Conservation (phyloP, 768 basidiomycete species). For the Lactarius sanguifluus region DNA sequence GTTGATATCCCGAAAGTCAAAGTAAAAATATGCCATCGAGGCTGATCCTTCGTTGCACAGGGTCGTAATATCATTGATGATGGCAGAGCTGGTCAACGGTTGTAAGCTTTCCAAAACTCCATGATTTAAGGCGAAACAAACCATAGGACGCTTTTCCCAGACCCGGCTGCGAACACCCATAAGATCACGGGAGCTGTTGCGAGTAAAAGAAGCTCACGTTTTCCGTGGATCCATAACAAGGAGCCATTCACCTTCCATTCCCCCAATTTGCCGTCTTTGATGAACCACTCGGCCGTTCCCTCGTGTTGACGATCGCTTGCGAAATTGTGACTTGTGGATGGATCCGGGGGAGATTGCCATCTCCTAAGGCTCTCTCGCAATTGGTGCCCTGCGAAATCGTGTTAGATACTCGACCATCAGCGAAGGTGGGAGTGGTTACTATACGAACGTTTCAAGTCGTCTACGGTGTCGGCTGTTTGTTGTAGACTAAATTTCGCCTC, state of each 20-base stretch:
- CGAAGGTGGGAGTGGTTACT: neutral
- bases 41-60: neutral
- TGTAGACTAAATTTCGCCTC: neutral
- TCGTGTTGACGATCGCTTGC: neutral
- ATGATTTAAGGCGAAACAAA: neutral
- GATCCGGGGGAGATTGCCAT: neutral
- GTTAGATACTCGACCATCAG: neutral
- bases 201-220: neutral
- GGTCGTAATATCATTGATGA: neutral
- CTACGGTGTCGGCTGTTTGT: neutral
- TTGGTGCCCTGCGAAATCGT: neutral
- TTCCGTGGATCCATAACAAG: neutral
- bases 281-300: neutral
- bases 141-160: neutral
- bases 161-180: neutral
- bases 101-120: neutral
- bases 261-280: neutral
- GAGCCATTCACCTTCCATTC: neutral
- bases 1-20: neutral
- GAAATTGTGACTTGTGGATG: neutral
- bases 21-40: neutral
- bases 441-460: neutral
- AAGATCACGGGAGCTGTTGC: neutral
- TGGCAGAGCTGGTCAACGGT: neutral
- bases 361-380: neutral